These are phyloP conservation scores for Lavandula angustifolia DNA, from an alignment of 257 asterid genomes.

Conservation along the genomic window DNA sequence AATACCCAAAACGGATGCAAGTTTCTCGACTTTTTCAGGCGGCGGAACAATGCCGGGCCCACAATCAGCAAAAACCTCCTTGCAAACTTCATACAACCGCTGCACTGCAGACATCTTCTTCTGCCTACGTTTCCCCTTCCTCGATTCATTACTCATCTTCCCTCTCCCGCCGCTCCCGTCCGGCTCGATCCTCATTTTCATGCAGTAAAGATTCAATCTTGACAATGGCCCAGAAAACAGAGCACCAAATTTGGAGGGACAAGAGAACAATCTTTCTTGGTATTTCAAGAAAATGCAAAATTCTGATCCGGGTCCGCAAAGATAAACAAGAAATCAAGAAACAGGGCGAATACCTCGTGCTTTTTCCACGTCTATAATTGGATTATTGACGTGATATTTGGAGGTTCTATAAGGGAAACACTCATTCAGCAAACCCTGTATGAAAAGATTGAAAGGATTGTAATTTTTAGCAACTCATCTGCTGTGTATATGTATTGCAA, in stretches of 20 bases:
- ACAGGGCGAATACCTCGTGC: background rate
- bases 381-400: constrained; percentile 17
- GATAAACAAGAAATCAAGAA: constrained; percentile 23
- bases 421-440: constrained; percentile 16
- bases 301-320: constrained; percentile 29
- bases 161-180: constrained; percentile 51
- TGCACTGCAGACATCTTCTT: constrained; percentile 56
- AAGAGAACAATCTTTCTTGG: background rate
- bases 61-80: constrained; percentile 73
- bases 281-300: constrained; percentile 17
- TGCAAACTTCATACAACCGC: constrained; percentile 71
- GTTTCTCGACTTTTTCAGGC: constrained; percentile 60
- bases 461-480: background rate
- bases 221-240: background rate
- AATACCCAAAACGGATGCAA: constrained; percentile 72
- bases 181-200: constrained; percentile 69
- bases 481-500: constrained; percentile 2
- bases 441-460: constrained; percentile 35
- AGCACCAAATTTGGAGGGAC: background rate
- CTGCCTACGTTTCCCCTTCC: constrained; percentile 46
- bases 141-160: constrained; percentile 49
- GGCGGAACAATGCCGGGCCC: constrained; percentile 84
- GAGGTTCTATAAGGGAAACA: constrained; percentile 19
- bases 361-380: constrained; percentile 6
- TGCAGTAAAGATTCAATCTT: constrained; percentile 26